Evolutionary conservation across 495 filamentous ascomycete species (phyloP).

Genomic region (Massariosphaeria phaeospora): DNA sequence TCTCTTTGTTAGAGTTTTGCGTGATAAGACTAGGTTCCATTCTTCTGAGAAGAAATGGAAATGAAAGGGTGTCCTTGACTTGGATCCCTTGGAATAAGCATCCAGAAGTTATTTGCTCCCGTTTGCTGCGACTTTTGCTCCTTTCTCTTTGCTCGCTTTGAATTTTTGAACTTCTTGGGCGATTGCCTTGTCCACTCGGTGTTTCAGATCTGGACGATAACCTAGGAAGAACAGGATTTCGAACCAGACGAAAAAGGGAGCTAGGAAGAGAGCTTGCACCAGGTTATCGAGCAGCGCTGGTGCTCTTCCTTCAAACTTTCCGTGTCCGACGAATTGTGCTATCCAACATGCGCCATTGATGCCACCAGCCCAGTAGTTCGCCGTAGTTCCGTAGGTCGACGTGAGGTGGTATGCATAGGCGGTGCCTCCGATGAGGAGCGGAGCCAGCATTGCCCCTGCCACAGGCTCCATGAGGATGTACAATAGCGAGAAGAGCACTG

Average conservation of each 20-base stretch:
- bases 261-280: conserved; percentile 84
- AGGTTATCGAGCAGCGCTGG: conserved; percentile 89
- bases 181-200: conserved; percentile 70
- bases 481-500: conserved; percentile 66
- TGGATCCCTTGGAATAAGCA: too few species aligned
- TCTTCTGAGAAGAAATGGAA: too few species aligned
- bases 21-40: too few species aligned
- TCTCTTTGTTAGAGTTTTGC: too few species aligned
- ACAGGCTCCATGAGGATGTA: conserved; percentile 94
- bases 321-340: conserved; percentile 86
- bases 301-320: conserved; percentile 79
- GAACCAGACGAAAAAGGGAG: conserved; percentile 97
- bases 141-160: conserved; percentile 40
- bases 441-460: conserved; percentile 67
- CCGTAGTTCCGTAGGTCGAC: conserved; percentile 55
- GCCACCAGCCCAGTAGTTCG: conserved; percentile 65
- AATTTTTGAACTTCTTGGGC: conserved; percentile 62
- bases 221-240: conserved; percentile 88
- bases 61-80: too few species aligned
- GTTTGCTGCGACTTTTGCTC: conserved; percentile 27
- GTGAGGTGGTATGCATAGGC: conserved; percentile 72
- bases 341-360: conserved; percentile 75
- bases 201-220: conserved; percentile 81
- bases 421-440: conserved; percentile 66
- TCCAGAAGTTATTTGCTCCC: conserved; percentile 22